Base-by-base conservation (phyloP, 2,329 filamentous ascomycete species). In the Epichloe gansuensis region DNA sequence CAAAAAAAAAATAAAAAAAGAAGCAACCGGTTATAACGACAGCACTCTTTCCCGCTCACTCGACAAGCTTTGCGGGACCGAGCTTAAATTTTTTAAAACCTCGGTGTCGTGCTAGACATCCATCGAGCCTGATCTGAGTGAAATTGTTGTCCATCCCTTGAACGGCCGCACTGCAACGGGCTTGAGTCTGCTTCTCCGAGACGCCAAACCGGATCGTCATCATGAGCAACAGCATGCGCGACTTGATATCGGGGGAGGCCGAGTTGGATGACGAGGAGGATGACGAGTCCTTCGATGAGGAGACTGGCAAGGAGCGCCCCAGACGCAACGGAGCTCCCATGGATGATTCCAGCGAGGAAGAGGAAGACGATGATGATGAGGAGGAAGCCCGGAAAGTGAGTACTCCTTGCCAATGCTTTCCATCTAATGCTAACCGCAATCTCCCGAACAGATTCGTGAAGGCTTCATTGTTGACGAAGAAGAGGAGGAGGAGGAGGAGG, bases 281-380 rank as follows among this genome's bases (percentile, higher is more conserved):
- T 50, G 89, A 94, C 55, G 88, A 87, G 61, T 88, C 85, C 9
- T 85, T 85, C 55, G 85, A 89, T 60, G 88, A 90, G 58, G 86
- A 88, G 56, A 82, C 77, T 27, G 85, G 81, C 50, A 78, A 85
- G 60, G 67, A 71, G 46, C 72, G 70, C 45, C 59, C 68, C 50
- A 72, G 73, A 63, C 67, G 73, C 54, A 62, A 57, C n/a, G 36
- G 58, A 31, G 54, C 54, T 44, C 60, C 54, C 5, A 69, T 88
- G 51, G 84, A 91, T 61, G 89, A 95, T 68, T 95, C 88, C 0
- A 94, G 87, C 61, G 89, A 95, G 60, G 89, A 95, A 63, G 89
- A 94, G 56, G 88, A 95, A 36, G 88, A 94, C 51, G 89, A 95
- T 54, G 89, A 95, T 53, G 89, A 95, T 59, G 86, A 89, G 64